phyloP scores from a whole-genome alignment of 495 filamentous ascomycete genomes.

The Cercophora sp. region DNA sequence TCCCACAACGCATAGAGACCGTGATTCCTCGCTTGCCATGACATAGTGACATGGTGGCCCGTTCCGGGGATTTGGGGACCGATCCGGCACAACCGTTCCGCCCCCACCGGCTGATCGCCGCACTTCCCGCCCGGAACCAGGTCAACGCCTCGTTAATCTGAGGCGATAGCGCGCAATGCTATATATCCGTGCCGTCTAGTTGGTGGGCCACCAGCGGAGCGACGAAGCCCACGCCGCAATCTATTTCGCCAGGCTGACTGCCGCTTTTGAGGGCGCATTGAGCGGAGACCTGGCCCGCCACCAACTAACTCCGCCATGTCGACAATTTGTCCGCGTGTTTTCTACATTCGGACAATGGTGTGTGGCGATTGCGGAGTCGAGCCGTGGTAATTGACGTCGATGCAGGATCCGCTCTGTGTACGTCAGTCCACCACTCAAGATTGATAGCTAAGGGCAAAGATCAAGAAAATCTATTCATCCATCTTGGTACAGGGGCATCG shows the following conservation, averaged over 20 bases:
- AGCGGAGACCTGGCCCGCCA: no score
- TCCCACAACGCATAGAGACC: neutral
- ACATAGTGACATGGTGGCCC: neutral
- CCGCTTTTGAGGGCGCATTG: no score
- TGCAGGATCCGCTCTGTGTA: no score
- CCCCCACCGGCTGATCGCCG: neutral
- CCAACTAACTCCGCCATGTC: no score
- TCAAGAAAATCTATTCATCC: neutral
- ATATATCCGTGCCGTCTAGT: neutral
- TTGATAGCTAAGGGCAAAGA: no score
- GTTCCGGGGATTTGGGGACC: neutral
- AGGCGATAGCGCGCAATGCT: constrained; percentile 7
- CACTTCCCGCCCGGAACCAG: neutral
- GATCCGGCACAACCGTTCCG: neutral
- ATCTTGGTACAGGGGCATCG: no score
- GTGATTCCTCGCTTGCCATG: constrained; percentile 1
- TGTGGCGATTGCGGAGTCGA: no score
- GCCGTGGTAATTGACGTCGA: no score
- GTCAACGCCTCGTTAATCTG: constrained; percentile 5
- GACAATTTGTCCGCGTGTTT: no score
- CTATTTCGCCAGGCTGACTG: constrained; percentile 1
- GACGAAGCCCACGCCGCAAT: neutral
- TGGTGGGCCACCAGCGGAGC: neutral
- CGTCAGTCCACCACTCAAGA: no score
- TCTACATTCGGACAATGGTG: no score